Evolutionary conservation across 1,284 basidiomycete species (phyloP), one percentile per base, ranked within the genome.

Genomic region (Ceratobasidium sp.): DNA sequence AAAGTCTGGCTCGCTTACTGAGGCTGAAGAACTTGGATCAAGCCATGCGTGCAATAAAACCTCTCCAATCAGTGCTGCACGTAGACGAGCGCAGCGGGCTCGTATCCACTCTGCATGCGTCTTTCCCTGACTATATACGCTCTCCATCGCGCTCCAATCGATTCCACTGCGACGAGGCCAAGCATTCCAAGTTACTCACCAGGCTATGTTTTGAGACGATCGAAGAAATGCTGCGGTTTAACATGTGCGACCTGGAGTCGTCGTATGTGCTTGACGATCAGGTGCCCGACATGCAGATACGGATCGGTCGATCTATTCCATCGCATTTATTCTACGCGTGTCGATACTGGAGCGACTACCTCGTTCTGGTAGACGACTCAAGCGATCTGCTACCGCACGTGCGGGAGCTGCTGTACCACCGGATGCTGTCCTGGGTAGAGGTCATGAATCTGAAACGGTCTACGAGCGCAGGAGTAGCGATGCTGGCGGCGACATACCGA

Each of bases 301-400:
- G 35, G 23, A 13, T 53, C 47, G 51, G n/a, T 8, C 10, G 39
- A 2, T 28, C 20, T 0, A 49, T 53, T 13, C 6, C 51, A 8
- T 51, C 6, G 4, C 31, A 56, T n/a, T 35, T 51, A 8, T 53
- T 67, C 47, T 67, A 67, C 37, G 65, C 65, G 3, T 67, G 65
- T 23, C 65, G 49, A 45, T 67, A 67, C 45, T 67, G 65, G 65
- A 31, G n/a, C 31, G 47, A 51, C 13, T 49, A 67, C 31, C 6
- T 67, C 17, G 15, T 35, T 15, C 47, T 39, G 2, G 61, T 35
- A 8, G 51, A 11, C 10, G 33, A 17, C 6, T 64, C 61, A 8
- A n/a, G 10, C 7, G 35, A 37, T 7, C 37, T 64, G 6, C 61
- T 23, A n/a, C 10, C 13, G 5, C 6, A 23, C 13, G 13, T 64